These are phyloP conservation scores for Parsonsia alboflavescens DNA, from an alignment of 257 asterid species.

Conservation along the genomic window DNA sequence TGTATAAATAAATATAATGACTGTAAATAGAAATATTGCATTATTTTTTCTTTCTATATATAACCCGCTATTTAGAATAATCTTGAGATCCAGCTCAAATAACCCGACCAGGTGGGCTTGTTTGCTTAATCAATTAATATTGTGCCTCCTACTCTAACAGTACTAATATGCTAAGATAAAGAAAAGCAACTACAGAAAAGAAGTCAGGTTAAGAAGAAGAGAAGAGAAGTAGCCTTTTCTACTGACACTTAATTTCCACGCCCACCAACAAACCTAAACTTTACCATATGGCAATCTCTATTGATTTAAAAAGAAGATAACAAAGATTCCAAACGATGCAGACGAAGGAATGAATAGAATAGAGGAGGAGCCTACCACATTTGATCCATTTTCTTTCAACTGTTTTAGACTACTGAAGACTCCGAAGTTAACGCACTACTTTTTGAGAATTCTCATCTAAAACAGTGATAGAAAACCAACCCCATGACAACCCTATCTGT, in stretches of 20 bases:
- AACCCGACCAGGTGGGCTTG: constrained; percentile 1
- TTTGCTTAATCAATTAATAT: not conserved
- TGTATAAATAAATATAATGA: too few relatives aligned
- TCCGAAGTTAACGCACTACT: not conserved
- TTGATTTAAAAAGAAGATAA: not conserved
- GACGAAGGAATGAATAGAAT: not conserved
- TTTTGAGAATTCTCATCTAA: not conserved
- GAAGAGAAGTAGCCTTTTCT: not conserved
- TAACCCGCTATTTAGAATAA: too few relatives aligned
- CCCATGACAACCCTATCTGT: not conserved
- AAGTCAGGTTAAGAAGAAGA: not conserved
- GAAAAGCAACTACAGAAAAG: not conserved
- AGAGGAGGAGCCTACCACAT: constrained; percentile 3
- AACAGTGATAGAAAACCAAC: not conserved
- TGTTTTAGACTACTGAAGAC: not conserved
- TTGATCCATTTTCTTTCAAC: not conserved
- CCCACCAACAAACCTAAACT: not conserved
- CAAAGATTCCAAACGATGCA: constrained; percentile 8
- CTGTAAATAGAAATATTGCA: too few relatives aligned
- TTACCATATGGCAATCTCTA: not conserved
- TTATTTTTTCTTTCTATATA: too few relatives aligned
- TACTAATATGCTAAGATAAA: not conserved
- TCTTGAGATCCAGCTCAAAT: not conserved
- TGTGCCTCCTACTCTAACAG: not conserved
- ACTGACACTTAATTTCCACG: not conserved